Conservation (phyloP, 83 land plant genomes). For the Picea engelmannii region DNA sequence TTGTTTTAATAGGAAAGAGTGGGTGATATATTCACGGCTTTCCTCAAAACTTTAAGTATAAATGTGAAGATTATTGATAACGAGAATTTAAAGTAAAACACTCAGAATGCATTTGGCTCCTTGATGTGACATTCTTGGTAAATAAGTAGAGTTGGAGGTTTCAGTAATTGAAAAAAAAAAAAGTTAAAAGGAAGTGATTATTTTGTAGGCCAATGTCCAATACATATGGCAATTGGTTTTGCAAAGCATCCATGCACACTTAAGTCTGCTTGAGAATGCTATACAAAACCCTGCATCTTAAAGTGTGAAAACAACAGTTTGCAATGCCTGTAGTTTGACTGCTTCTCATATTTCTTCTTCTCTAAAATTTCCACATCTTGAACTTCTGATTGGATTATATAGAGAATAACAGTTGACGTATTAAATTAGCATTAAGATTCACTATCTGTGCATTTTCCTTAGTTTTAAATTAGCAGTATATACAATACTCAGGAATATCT, state of each 20-base stretch:
- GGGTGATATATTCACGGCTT: background rate
- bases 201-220: conserved; percentile 1
- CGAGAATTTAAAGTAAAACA: background rate
- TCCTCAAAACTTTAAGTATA: background rate
- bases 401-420: too few species aligned
- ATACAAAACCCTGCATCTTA: background rate
- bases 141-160: background rate
- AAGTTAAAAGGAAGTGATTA: background rate
- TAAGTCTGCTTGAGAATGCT: background rate
- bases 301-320: background rate
- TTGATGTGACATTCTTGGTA: too few species aligned
- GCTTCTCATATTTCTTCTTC: background rate
- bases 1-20: conserved; percentile 1
- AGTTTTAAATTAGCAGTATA: background rate
- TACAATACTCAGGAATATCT: background rate
- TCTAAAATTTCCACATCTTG: background rate
- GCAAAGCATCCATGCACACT: background rate
- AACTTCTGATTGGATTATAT: background rate
- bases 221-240: background rate
- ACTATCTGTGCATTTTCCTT: background rate
- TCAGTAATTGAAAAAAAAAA: too few species aligned
- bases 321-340: background rate
- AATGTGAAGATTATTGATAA: background rate
- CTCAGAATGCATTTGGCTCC: background rate
- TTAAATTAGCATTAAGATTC: background rate